phyloP scores from a whole-genome alignment of 2,329 filamentous ascomycete species.

The Aspergillus pseudoviridinutans region DNA sequence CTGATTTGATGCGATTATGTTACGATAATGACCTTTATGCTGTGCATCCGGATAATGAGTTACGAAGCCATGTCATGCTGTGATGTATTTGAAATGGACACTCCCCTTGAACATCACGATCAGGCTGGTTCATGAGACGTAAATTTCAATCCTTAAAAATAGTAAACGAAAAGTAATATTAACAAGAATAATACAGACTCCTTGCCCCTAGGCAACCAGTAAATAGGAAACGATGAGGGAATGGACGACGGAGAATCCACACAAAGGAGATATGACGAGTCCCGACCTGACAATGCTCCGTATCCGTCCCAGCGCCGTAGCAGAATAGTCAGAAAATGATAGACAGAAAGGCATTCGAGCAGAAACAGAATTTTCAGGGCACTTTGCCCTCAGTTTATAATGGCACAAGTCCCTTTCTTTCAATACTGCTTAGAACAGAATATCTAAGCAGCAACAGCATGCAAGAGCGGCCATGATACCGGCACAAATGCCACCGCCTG shows the following conservation, averaged over 20 bases:
- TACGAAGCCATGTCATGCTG: not conserved
- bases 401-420: not conserved
- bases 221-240: not conserved
- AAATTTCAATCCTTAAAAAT: not conserved
- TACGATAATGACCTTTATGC: not conserved
- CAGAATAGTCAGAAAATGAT: not conserved
- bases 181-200: not conserved
- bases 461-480: constrained; percentile 46
- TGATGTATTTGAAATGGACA: not conserved
- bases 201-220: not conserved
- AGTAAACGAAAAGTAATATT: not conserved
- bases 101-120: no score
- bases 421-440: constrained; percentile 32
- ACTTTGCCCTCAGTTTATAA: not conserved
- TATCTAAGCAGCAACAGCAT: constrained; percentile 50
- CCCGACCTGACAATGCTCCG: not conserved
- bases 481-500: constrained; percentile 42
- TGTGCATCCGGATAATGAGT: not conserved
- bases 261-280: not conserved
- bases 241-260: not conserved
- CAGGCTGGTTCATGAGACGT: not conserved
- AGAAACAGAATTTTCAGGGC: not conserved
- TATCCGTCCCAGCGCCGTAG: not conserved
- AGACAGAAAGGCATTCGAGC: not conserved
- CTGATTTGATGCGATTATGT: not conserved